Conservation (phyloP, 345 rosid species). For the Clausena lansium region DNA sequence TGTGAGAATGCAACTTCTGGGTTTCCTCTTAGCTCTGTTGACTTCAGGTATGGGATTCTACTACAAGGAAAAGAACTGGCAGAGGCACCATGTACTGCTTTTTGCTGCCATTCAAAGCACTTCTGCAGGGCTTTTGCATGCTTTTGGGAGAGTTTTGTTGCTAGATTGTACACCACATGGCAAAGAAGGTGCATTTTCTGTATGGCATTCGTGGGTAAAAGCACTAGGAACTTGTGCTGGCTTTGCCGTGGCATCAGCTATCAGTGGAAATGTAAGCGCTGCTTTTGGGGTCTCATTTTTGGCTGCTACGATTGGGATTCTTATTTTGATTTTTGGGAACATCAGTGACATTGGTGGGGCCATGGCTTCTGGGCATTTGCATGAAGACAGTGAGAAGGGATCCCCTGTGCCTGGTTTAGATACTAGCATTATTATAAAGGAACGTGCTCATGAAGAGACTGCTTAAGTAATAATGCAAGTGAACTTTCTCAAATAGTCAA, state of each 20-base stretch:
- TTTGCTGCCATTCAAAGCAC: conserved; percentile 56
- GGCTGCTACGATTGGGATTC: conserved; percentile 24
- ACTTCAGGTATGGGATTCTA: conserved; percentile 48
- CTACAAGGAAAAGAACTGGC: conserved; percentile 38
- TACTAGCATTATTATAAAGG: neutral
- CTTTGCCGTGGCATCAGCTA: conserved; percentile 44
- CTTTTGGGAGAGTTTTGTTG: conserved; percentile 46
- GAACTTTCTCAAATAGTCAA: neutral
- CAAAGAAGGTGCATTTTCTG: conserved; percentile 52
- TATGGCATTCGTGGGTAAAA: conserved; percentile 50
- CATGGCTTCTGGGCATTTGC: conserved; percentile 39
- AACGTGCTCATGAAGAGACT: neutral
- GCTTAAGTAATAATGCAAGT: neutral
- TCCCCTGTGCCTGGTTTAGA: neutral
- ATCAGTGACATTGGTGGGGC: conserved; percentile 56
- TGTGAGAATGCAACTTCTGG: conserved; percentile 52
- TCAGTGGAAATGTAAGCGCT: conserved; percentile 34
- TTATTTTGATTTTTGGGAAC: conserved; percentile 47
- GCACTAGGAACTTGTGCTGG: conserved; percentile 49
- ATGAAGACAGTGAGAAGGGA: conserved; percentile 14
- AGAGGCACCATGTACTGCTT: conserved; percentile 28
- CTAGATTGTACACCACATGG: conserved; percentile 51
- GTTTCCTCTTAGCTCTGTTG: conserved; percentile 38
- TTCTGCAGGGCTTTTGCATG: conserved; percentile 43
- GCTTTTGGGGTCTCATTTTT: conserved; percentile 40